A percentile compares a stretch with the other conserved stretches of the same genome.
These are phyloP conservation scores for Lolium rigidum DNA, from an alignment of 176 grass and related monocot genomes.

Conservation along the genomic window DNA sequence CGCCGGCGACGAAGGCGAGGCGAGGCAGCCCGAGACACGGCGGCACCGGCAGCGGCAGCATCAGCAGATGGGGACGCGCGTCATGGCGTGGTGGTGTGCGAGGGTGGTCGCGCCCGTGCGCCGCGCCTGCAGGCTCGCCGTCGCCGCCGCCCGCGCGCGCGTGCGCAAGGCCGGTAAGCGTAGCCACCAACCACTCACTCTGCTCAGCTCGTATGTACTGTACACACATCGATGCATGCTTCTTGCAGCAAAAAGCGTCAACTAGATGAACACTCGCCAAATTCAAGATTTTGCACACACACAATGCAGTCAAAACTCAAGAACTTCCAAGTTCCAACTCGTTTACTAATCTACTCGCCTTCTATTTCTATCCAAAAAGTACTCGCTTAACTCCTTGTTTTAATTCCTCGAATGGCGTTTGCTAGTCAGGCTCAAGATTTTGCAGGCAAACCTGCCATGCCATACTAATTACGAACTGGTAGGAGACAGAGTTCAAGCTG, in stretches of 20 bases:
- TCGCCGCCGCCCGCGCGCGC: conserved; percentile 69
- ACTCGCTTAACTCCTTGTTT: too few species aligned
- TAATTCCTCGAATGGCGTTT: too few species aligned
- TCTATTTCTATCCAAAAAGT: too few species aligned
- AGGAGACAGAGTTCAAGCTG: neutral
- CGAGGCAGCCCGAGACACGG: neutral
- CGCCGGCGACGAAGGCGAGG: neutral
- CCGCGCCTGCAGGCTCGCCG: conserved; percentile 76
- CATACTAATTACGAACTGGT: neutral
- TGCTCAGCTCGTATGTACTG: neutral
- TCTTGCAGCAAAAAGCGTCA: neutral
- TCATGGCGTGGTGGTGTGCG: conserved; percentile 93
- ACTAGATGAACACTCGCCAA: neutral
- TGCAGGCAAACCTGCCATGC: neutral
- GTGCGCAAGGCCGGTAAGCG: conserved; percentile 66
- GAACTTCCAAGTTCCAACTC: neutral
- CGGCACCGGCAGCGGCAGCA: neutral
- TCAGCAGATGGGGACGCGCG: conserved; percentile 50
- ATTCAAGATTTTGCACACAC: neutral
- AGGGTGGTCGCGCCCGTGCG: conserved; percentile 72
- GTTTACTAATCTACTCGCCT: too few species aligned
- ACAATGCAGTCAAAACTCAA: neutral
- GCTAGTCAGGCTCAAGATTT: neutral
- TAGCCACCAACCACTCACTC: neutral
- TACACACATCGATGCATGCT: neutral